These are phyloP conservation scores for Solanum neorickii DNA, from an alignment of 257 asterid species.

Conservation along the genomic window DNA sequence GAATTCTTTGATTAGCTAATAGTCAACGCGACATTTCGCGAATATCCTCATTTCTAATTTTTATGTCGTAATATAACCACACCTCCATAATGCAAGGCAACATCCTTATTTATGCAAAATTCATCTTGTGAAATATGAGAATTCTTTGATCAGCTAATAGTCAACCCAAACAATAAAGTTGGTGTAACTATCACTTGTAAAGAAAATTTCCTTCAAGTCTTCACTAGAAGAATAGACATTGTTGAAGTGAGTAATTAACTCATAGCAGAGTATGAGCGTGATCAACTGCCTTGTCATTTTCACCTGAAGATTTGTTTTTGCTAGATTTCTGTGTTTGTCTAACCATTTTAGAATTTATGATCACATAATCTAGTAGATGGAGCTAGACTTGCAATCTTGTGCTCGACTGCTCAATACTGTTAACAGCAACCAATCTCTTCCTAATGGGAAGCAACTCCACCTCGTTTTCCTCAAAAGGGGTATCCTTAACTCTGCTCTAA, in stretches of 20 bases:
- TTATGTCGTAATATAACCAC: neutral
- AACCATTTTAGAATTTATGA: neutral
- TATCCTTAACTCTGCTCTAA: constrained; percentile 35
- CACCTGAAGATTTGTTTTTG: neutral
- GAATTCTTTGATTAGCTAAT: neutral
- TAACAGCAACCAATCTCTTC: constrained; percentile 16
- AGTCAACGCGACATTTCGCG: neutral
- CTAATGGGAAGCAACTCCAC: constrained; percentile 65
- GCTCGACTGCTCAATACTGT: constrained; percentile 53
- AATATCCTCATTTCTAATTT: neutral
- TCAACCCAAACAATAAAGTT: neutral
- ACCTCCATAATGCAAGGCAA: neutral
- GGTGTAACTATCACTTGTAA: neutral
- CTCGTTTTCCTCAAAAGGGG: constrained; percentile 69
- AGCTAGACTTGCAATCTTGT: constrained; percentile 35
- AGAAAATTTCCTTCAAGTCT: neutral
- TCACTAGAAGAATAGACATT: neutral
- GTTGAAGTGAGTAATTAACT: neutral
- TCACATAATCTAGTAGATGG: constrained; percentile 10
- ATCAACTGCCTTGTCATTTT: neutral
- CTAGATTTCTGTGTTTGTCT: neutral
- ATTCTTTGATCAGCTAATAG: neutral
- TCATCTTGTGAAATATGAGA: neutral
- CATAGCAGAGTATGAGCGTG: neutral
- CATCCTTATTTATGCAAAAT: neutral